phyloP scores from a whole-genome alignment of 805 yeast genomes.

The Kodamaea laetipori region DNA sequence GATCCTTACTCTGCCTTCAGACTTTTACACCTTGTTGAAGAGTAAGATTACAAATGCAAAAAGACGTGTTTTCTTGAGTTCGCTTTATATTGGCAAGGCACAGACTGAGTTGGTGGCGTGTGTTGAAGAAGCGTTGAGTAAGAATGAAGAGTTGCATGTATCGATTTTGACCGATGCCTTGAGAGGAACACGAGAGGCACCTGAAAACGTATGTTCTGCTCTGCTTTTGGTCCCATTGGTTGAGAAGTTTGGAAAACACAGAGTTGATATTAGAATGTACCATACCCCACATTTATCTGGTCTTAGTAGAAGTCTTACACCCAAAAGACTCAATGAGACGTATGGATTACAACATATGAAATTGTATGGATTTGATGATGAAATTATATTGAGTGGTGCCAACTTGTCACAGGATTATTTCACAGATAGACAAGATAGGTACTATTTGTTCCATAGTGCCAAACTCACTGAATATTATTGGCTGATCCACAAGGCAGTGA shows the following conservation, averaged over 20 bases:
- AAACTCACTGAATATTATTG: conserved; percentile 72
- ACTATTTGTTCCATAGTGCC: conserved; percentile 65
- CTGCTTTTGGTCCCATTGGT: conserved; percentile 68
- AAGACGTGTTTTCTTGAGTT: conserved; percentile 72
- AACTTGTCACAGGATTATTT: conserved; percentile 90
- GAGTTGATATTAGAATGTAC: conserved; percentile 82
- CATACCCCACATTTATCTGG: conserved; percentile 87
- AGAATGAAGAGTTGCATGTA: conserved; percentile 64
- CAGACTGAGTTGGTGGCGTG: conserved; percentile 75
- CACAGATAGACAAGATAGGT: conserved; percentile 92
- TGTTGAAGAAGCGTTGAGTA: conserved; percentile 57
- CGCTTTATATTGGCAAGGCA: conserved; percentile 81
- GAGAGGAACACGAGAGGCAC: conserved; percentile 92
- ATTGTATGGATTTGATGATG: conserved; percentile 91
- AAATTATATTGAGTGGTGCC: conserved; percentile 86
- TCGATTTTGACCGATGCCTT: conserved; percentile 81
- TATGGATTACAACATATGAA: conserved; percentile 97
- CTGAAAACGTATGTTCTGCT: conserved; percentile 69
- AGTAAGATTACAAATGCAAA: conserved; percentile 63
- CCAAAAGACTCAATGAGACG: conserved; percentile 87
- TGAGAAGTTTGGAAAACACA: conserved; percentile 57
- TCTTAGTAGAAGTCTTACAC: conserved; percentile 61
- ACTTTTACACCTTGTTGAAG: conserved; percentile 70
- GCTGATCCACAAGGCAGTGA: conserved; percentile 65
- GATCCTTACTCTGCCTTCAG: conserved; percentile 63